Base-by-base conservation (phyloP, 192 early-diverging fungal genomes). In the Coemansia sp. region DNA sequence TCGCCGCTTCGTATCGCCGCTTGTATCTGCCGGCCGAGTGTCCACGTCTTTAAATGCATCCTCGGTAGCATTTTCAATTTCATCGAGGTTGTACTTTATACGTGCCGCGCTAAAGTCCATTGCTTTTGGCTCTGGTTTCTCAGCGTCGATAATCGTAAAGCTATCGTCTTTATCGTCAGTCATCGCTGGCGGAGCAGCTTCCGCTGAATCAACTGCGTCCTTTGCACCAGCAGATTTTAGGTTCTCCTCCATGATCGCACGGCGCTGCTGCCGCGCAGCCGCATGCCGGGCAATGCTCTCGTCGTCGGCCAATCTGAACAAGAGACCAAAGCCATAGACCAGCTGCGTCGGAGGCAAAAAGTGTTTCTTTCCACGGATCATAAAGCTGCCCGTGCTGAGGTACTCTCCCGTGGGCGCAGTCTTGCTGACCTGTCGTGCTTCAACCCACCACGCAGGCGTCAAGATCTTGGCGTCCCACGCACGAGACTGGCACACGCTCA, bases 381-480 rank as follows among this genome's bases (percentile, higher is more conserved):
- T 94, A 72, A 98, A 97, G 62, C 87, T 90, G 16, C 95, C 94
- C 0, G 92, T 92, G 3, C 89, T 89, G 59, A 97, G 77, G 61
- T 91, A 94, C 67, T 97, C 95, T 26, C 95, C 95, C 3, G 93
- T 92, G 0, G 93, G 92, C 23, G 94, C 93, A 2, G 90, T 87
- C 71, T 95, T 96, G 61, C 89, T 89, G 17, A 97, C 92, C 69
- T 97, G 93, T 59, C 90, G 82, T 1, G 87, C 87, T 53, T 87
- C 69, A 7, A 98, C 96, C 96, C 97, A 99, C 86, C 91, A 99
- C 0, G 96, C 94, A 23, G 87, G 88, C 5, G 92, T 95, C 14
- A 98, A 87, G 65, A 97, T 92, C 71, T 99, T 99, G 22, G 93
- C 87, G 53, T 99, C 97, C 97, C 97, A 99, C 9, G 97, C 97